A percentile compares a stretch with the other conserved stretches of the same genome.
phyloP scores from a whole-genome alignment of 1,284 basidiomycete genomes.

The Abortiporus biennis region DNA sequence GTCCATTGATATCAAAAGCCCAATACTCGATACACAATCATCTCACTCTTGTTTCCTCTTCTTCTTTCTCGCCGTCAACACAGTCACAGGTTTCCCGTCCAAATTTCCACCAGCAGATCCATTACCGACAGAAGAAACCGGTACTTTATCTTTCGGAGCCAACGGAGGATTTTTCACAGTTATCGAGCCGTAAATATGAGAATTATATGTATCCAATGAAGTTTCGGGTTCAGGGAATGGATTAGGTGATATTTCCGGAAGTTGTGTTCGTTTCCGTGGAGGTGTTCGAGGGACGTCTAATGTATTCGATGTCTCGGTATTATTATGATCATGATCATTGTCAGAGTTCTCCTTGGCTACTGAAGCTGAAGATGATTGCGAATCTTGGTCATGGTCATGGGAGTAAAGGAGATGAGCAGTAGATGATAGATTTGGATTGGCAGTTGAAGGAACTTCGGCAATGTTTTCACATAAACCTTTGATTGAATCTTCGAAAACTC shows the following conservation, averaged over 20 bases:
- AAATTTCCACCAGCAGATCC: not conserved
- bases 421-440: conserved; percentile 8
- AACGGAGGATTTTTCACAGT: conserved; percentile 40
- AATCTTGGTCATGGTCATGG: conserved; percentile 10
- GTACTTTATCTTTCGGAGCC: conserved; percentile 15
- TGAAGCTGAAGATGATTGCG: not conserved
- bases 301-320: not conserved
- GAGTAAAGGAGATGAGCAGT: conserved; percentile 16
- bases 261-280: conserved; percentile 27
- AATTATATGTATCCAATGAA: conserved; percentile 50
- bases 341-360: conserved; percentile 1
- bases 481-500: conserved; percentile 61
- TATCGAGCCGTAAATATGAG: conserved; percentile 50
- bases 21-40: too few species aligned
- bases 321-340: not conserved
- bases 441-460: conserved; percentile 21
- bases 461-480: conserved; percentile 66
- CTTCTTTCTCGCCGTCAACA: conserved; percentile 2
- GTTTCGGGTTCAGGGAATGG: conserved; percentile 59
- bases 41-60: not conserved
- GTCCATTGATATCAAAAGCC: not conserved
- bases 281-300: conserved; percentile 39
- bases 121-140: conserved; percentile 14
- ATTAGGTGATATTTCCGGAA: conserved; percentile 53
- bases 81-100: not conserved